These are phyloP conservation scores for Cucumis melo DNA, from an alignment of 306 rosid species.

Conservation along the genomic window DNA sequence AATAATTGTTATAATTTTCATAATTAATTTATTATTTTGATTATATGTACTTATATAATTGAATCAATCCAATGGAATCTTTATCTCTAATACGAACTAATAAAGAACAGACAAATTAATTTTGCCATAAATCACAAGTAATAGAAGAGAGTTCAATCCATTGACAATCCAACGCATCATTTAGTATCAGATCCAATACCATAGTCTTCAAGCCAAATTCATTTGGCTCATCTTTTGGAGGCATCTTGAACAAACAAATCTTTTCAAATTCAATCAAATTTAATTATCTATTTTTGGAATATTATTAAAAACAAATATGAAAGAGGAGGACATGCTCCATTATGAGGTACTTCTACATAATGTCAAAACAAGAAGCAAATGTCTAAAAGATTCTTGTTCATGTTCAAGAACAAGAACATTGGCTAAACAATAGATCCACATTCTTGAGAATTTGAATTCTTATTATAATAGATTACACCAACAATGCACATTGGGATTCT, in stretches of 20 bases:
- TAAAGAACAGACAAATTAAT: background rate
- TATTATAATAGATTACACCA: slow-evolving; percentile 58
- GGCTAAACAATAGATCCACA: slow-evolving; percentile 33
- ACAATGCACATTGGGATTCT: slow-evolving; percentile 57
- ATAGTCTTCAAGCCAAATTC: too few relatives aligned
- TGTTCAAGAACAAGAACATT: slow-evolving; percentile 26
- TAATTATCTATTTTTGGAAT: background rate
- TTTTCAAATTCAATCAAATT: background rate
- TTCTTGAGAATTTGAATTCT: slow-evolving; percentile 36
- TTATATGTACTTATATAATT: too few relatives aligned
- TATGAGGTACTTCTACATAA: background rate
- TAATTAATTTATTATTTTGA: too few relatives aligned
- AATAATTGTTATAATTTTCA: too few relatives aligned
- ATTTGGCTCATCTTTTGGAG: too few relatives aligned
- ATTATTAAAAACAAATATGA: background rate
- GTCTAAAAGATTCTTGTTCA: slow-evolving; percentile 17
- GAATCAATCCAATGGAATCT: background rate
- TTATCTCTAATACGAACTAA: background rate
- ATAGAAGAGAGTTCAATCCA: too few relatives aligned
- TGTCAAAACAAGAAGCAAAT: background rate
- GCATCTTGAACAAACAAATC: too few relatives aligned
- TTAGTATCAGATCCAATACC: too few relatives aligned
- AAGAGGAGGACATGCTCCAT: background rate
- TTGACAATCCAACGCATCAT: too few relatives aligned
- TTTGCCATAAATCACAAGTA: background rate